These are phyloP conservation scores for Alternaria gansuensis DNA, from an alignment of 2,329 filamentous ascomycete species.

Conservation along the genomic window DNA sequence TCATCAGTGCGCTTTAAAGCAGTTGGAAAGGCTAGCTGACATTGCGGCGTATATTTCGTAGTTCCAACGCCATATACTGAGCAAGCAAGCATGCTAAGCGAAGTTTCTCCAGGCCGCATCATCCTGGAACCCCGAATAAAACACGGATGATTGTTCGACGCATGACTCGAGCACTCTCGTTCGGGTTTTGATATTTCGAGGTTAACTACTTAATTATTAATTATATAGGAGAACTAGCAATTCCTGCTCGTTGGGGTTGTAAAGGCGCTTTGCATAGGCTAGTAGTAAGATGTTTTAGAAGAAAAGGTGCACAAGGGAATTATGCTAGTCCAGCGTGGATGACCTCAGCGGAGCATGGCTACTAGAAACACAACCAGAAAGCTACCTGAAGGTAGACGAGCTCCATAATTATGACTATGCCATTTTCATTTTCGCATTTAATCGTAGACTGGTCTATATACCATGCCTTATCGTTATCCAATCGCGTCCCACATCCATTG, in stretches of 20 bases:
- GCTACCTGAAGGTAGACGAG: background rate
- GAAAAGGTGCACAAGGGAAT: no score
- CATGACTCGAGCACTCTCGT: background rate
- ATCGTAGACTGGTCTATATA: slow-evolving; percentile 3
- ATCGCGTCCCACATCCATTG: background rate
- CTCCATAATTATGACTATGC: background rate
- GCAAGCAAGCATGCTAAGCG: background rate
- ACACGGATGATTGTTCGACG: background rate
- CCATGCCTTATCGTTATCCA: background rate
- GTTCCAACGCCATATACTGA: background rate
- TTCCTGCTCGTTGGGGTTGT: no score
- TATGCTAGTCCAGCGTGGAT: background rate
- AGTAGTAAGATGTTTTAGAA: no score
- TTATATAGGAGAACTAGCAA: no score
- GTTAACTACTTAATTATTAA: no score
- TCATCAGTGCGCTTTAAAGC: background rate
- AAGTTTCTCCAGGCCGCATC: background rate
- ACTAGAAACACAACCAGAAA: background rate
- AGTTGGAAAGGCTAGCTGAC: background rate
- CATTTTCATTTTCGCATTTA: background rate
- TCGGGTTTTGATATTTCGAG: no score
- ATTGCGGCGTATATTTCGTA: background rate
- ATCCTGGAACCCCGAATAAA: background rate
- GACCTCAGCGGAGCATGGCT: background rate
- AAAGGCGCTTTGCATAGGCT: no score